Evolutionary conservation across 208 protist species (phyloP), one percentile per base, ranked within the genome.

Genomic region (Phytomonas serpens): DNA sequence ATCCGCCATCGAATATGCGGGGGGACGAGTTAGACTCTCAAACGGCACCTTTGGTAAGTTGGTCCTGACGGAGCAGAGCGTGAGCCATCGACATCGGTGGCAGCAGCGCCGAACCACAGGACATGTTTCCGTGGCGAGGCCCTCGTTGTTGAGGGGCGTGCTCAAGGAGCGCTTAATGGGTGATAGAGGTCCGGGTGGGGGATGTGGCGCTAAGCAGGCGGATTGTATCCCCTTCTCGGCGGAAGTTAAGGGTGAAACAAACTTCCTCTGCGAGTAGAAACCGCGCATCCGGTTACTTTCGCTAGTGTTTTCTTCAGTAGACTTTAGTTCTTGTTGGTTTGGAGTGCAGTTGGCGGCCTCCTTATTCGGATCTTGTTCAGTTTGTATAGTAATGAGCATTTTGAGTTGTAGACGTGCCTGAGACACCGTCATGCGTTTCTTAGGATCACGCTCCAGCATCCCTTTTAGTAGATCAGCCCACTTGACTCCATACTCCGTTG

Each of bases 361-460:
- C 40, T 47, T 47, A 2, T 3, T 47, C 1, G 40, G 16, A 47
- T 47, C 2, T 11, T 47, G 40, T 11, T 47, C 9, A 47, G 4
- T 11, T 47, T 47, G 40, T 19, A 19, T 47, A 23, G 4, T 10
- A 19, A 47, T 47, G 2, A 47, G 7, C 14, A 16, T 47, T 47
- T 47, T 85, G 0, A 90, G 67, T 11, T 79, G 68, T 27, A 19
- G 36, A 30, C 70, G 72, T 5, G 82, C 80, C 38, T 76, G 67
- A 31, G 80, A 64, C 0, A 77, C 80, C 4, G 77, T 88, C 32
- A 87, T 64, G 14, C 96, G 81, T 72, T 81, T 76, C 3, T n/a
- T 32, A 6, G 92, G 88, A 30, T 89, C 72, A 34, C 77, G 74
- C n/a, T 95, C 73, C n/a, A 98, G 76, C 80, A 97, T 89, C 32